These are phyloP conservation scores for Pichia sp. DNA, from an alignment of 1,139 yeast genomes.

Conservation along the genomic window DNA sequence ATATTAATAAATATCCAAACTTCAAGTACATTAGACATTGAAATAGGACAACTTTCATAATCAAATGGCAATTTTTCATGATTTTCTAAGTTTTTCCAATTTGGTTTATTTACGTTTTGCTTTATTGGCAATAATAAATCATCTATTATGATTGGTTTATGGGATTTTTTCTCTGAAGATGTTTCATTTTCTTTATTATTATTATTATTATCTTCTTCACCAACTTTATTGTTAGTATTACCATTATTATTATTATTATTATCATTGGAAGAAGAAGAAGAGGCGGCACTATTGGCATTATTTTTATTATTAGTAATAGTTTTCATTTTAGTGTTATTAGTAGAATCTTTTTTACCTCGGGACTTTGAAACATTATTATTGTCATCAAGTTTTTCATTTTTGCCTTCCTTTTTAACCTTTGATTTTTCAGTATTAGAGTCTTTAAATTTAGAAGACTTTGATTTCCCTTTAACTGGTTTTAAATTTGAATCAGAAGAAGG, in stretches of 20 bases:
- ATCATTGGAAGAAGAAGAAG: too few relatives aligned
- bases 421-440: not conserved
- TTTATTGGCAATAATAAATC: slow-evolving; percentile 28
- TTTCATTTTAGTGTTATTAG: too few relatives aligned
- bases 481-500: slow-evolving; percentile 7
- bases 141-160: slow-evolving; percentile 19
- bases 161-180: slow-evolving; percentile 11
- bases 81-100: slow-evolving; percentile 19
- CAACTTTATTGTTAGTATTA: not conserved
- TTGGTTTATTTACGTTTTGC: slow-evolving; percentile 20
- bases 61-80: slow-evolving; percentile 16
- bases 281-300: too few relatives aligned
- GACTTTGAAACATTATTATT: too few relatives aligned
- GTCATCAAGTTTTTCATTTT: too few relatives aligned
- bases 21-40: slow-evolving; percentile 47
- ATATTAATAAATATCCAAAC: slow-evolving; percentile 72
- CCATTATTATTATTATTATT: not conserved
- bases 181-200: too few relatives aligned
- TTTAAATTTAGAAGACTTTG: too few relatives aligned
- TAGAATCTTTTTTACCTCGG: too few relatives aligned
- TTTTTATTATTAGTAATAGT: too few relatives aligned
- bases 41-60: not conserved
- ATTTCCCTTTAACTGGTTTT: not conserved
- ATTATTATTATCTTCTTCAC: too few relatives aligned
- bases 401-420: too few relatives aligned